A percentile compares a stretch with the other conserved stretches of the same genome.
Evolutionary conservation across 805 yeast genomes (phyloP).

Genomic region (Wickerhamomyces mucosus): DNA sequence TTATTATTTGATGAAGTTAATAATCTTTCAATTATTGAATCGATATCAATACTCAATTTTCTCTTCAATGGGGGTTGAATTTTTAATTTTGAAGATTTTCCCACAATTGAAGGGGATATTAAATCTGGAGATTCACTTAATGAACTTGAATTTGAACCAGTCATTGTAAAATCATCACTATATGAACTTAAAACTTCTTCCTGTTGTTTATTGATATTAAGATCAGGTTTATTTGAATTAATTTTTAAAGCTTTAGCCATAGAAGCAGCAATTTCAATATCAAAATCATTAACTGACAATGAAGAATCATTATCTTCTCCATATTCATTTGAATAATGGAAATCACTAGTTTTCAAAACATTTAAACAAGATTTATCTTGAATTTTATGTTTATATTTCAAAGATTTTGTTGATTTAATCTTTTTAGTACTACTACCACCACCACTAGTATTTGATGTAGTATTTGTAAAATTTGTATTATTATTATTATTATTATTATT

Average conservation of each 20-base stretch:
- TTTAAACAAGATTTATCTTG: not conserved
- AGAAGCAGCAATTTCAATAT: slow-evolving; percentile 25
- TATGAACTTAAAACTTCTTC: slow-evolving; percentile 20
- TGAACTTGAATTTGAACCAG: slow-evolving; percentile 15
- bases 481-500: slow-evolving; percentile 9
- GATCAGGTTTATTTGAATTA: slow-evolving; percentile 1
- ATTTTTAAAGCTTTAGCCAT: slow-evolving; percentile 24
- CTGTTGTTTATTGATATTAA: slow-evolving; percentile 3
- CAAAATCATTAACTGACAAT: slow-evolving; percentile 11
- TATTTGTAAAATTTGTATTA: not conserved
- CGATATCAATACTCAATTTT: slow-evolving; percentile 36
- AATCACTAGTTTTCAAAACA: not conserved
- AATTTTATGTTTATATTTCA: not conserved
- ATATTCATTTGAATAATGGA: slow-evolving; percentile 11
- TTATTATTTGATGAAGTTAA: slow-evolving; percentile 25
- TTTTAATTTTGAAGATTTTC: slow-evolving; percentile 1
- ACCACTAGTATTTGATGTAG: slow-evolving; percentile 7
- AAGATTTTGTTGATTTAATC: not conserved
- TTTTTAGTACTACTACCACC: slow-evolving; percentile 1
- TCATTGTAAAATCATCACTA: slow-evolving; percentile 19
- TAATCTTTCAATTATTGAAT: slow-evolving; percentile 52
- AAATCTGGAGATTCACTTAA: slow-evolving; percentile 16
- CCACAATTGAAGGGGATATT: not conserved
- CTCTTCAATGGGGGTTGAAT: too few relatives aligned
- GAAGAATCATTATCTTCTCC: slow-evolving; percentile 5